phyloP scores from a whole-genome alignment of 495 filamentous ascomycete species.

The Aspergillus sclerotiicarbonarius region DNA sequence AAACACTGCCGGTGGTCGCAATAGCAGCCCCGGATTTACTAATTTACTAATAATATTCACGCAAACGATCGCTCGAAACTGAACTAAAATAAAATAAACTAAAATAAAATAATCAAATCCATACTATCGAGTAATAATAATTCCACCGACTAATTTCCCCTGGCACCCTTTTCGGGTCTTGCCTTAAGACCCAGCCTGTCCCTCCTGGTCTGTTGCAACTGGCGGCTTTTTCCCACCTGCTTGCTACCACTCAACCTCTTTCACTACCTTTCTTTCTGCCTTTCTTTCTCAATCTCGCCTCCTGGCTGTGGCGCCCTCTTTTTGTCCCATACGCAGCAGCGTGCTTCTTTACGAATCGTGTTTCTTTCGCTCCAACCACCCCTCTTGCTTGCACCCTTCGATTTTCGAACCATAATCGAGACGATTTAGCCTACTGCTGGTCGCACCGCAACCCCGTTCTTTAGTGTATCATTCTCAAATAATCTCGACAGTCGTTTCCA shows the following conservation, averaged over 20 bases:
- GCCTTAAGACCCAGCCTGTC: not conserved
- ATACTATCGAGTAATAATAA: not conserved
- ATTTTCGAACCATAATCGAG: not conserved
- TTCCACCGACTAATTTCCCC: not conserved
- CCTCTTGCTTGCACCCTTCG: not conserved
- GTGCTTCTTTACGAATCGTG: not conserved
- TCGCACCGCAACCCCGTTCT: not conserved
- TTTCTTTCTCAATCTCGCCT: conserved; percentile 13
- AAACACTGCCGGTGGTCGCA: conserved; percentile 8
- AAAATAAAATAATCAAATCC: not conserved
- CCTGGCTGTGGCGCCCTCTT: conserved; percentile 5
- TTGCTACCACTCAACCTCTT: conserved; percentile 10
- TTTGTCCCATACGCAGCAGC: not conserved
- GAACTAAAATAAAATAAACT: not conserved
- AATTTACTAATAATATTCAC: not conserved
- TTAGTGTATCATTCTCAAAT: not conserved
- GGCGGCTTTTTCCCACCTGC: conserved; percentile 7
- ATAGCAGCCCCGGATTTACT: conserved; percentile 2
- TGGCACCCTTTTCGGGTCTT: not conserved
- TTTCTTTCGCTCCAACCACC: not conserved
- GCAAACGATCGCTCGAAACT: not conserved
- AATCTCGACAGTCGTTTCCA: conserved; percentile 8
- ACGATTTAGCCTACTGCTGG: not conserved
- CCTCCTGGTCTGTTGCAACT: not conserved
- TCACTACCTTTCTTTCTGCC: conserved; percentile 19